phyloP scores from a whole-genome alignment of 2,329 filamentous ascomycete genomes.

The Teratosphaeriaceae sp. region DNA sequence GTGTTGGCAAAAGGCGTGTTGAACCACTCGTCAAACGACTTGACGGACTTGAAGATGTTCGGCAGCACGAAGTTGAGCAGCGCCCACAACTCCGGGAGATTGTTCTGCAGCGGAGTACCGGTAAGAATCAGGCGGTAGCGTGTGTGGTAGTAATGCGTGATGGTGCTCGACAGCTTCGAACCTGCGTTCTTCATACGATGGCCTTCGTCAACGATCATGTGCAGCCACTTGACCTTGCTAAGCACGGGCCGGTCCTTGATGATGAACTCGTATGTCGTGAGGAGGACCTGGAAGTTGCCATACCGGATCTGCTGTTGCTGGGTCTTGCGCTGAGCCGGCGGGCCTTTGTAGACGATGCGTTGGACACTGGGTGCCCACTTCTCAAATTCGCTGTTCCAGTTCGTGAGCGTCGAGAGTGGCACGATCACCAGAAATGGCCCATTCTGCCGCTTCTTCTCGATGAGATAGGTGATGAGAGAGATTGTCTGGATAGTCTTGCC shows the following conservation, averaged over 20 bases:
- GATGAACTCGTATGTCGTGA: constrained; percentile 99
- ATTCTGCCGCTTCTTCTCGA: constrained; percentile 86
- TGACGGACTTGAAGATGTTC: constrained; percentile 98
- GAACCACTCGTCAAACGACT: constrained; percentile 99
- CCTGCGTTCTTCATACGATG: constrained; percentile 99
- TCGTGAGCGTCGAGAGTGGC: constrained; percentile 91
- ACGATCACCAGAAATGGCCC: constrained; percentile 97
- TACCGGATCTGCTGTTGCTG: constrained; percentile 92
- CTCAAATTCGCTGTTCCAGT: constrained; percentile 98
- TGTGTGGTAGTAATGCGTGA: constrained; percentile 91
- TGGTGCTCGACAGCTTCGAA: constrained; percentile 91
- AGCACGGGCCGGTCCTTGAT: constrained; percentile 96
- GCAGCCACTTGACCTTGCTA: constrained; percentile 98
- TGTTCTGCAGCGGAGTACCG: constrained; percentile 95
- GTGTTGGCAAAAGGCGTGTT: constrained; percentile 99
- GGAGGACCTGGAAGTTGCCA: constrained; percentile 88
- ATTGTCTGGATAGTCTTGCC: constrained; percentile 99
- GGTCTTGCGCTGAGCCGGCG: constrained; percentile 77
- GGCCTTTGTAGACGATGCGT: constrained; percentile 94
- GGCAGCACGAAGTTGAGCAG: constrained; percentile 97
- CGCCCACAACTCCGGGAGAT: constrained; percentile 91
- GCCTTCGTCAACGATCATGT: constrained; percentile 99
- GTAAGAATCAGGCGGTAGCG: constrained; percentile 95
- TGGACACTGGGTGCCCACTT: constrained; percentile 90
- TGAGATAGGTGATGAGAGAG: constrained; percentile 92